phyloP scores from a whole-genome alignment of 352 stramenopile genomes.

The Phytophthora citricola region DNA sequence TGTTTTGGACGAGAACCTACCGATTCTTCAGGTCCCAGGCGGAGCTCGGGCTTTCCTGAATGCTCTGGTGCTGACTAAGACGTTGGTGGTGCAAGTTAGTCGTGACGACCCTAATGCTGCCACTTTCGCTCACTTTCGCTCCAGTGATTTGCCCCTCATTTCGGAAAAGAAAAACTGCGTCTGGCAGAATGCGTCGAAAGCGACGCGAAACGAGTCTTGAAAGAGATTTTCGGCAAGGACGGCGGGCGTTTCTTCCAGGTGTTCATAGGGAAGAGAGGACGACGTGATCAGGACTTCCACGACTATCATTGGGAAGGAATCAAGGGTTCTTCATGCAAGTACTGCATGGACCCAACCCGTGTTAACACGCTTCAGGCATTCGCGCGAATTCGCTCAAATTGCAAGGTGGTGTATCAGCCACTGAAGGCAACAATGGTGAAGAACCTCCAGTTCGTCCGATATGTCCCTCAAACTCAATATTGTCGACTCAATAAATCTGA shows the following conservation, averaged over 20 bases:
- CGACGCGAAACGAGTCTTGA: neutral
- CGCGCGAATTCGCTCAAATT: neutral
- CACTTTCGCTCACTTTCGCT: neutral
- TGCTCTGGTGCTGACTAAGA: conserved; percentile 4
- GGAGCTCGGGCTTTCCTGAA: conserved; percentile 1
- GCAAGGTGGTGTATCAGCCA: conserved; percentile 7
- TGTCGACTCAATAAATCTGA: too few species aligned
- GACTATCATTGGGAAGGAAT: too few species aligned
- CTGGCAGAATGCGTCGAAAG: neutral
- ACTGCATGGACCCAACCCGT: neutral
- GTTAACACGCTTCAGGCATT: neutral
- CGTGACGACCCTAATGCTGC: neutral
- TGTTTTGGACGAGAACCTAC: too few species aligned
- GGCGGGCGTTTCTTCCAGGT: neutral
- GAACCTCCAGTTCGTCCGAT: conserved; percentile 16
- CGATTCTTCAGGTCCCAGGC: conserved; percentile 3
- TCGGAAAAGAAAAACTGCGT: neutral
- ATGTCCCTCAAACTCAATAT: conserved; percentile 8
- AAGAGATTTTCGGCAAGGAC: neutral
- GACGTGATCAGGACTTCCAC: too few species aligned
- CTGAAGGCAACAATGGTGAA: conserved; percentile 18
- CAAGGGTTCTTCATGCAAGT: too few species aligned
- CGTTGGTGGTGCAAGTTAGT: neutral
- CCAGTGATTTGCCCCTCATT: conserved; percentile 1
- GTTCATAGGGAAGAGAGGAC: neutral